Evolutionary conservation across 1,284 basidiomycete genomes (phyloP).

Genomic region (Singerocomus inundabilis): DNA sequence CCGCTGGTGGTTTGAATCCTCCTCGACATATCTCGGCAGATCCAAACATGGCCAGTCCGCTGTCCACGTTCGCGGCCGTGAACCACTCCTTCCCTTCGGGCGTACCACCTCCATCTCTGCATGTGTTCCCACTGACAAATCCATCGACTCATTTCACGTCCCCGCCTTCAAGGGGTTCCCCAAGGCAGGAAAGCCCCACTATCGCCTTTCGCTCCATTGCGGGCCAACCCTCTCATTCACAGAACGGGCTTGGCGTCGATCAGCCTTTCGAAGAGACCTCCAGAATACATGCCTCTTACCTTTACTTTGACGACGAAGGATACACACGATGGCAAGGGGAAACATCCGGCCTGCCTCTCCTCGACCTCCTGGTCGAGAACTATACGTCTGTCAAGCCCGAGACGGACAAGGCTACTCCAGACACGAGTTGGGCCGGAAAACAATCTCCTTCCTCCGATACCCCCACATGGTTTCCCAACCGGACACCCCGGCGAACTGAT

Average conservation of each 20-base stretch:
- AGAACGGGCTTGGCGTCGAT: conserved; percentile 32
- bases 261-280: conserved; percentile 55
- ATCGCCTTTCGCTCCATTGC: conserved; percentile 43
- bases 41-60: conserved; percentile 41
- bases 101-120: conserved; percentile 72
- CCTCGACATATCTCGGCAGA: conserved; percentile 34
- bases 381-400: conserved; percentile 41
- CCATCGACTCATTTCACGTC: conserved; percentile 72
- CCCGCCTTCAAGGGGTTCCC: conserved; percentile 36
- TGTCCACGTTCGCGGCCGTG: conserved; percentile 51
- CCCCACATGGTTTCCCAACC: conserved; percentile 74
- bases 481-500: conserved; percentile 68
- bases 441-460: conserved; percentile 28
- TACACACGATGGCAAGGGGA: conserved; percentile 87
- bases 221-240: conserved; percentile 32
- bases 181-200: conserved; percentile 46
- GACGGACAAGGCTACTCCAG: conserved; percentile 27
- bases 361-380: conserved; percentile 75
- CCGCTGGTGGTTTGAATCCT: conserved; percentile 46
- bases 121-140: conserved; percentile 71
- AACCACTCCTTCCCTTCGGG: conserved; percentile 56
- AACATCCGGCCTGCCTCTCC: conserved; percentile 82
- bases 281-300: conserved; percentile 68
- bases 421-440: conserved; percentile 26
- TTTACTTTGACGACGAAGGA: conserved; percentile 81